Base-by-base conservation (phyloP, 495 filamentous ascomycete species). In the Aspergillus carlsbadensis region DNA sequence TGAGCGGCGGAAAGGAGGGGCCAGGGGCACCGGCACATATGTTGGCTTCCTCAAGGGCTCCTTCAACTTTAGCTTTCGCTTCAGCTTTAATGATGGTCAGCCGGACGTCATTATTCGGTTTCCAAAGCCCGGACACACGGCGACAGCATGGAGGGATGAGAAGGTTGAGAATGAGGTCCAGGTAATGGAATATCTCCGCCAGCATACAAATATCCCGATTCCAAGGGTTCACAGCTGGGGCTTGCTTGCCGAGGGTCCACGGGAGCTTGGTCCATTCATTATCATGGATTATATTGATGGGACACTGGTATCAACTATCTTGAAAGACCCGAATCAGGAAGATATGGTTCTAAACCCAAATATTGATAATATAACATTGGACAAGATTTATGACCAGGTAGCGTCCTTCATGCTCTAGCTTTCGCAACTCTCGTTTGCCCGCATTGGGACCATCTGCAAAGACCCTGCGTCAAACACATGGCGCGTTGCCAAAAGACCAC, bases 251-350 rank as follows among this genome's bases (percentile, higher is more conserved):
- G 64, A 70, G 47, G 73, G 71, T 61, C 71, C 70, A 39, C 62
- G 63, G 35, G 60, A 66, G 10, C 62, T 76, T 54, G 71, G 71
- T 40, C 71, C 66, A 55, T 76, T 74, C 54, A 74, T 76, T 20
- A 73, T 77, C 40, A 71, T 72, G 62, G 68, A 74, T 54, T 75
- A 62, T 60, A 56, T 74, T 46, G 64, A 74, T 17, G 68, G 72
- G 50, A 63, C 54, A 42, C 54, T 50, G 52, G 49, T 73, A 57
- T 63, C 62, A 36, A 66, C 58, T 40, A 41, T 73, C 49, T 64
- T 69, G 45, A 63, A 68, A 56, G 51, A 66, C 59, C 66, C 68
- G 41, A 64, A 64, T 56, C 53, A 64, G 58, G 61, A 70, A 50
- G 54, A 66, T 42, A 56, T 69, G 36, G 58, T 71, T 59, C 61